Evolutionary conservation across 1,284 basidiomycete genomes (phyloP), one percentile per base, ranked within the genome.

Genomic region (Flammula alnicola): DNA sequence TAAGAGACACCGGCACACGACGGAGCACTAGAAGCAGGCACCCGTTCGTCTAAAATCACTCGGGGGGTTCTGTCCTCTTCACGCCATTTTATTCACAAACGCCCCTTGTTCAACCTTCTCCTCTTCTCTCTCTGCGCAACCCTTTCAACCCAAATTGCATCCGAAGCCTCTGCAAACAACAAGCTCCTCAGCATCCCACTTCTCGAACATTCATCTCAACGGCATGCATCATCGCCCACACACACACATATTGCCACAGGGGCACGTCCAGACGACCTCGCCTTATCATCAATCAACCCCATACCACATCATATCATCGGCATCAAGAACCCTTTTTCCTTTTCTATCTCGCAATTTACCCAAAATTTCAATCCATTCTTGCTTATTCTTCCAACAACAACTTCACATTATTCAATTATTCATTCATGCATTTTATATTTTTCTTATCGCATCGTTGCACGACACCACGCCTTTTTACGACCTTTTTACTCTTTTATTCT

Each of bases 1-100:
- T 81, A 65, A 70, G 52, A 43, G 47, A 20, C 16, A 27, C 14
- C 36, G 14, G 19, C 17, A 30, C 20, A 26, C 22, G 31, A 20
- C 40, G 39, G 51, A 39, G 47, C 29, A 29, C 22, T 49, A 48
- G 50, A 45, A 43, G 30, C 47, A 36, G 42, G 33, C 40, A 41
- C 22, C 27, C 23, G 27, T 43, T 51, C 54, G 47, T 49, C 39
- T 50, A 54, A 53, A 56, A 51, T 37, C 30, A 48, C 44, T 42
- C 40, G 44, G 44, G 44, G 49, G 48, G 43, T 23, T 39, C 40
- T 38, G 36, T 45, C 42, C 38, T 26, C 35, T 39, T 39, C 35
- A 37, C 32, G 30, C 30, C 31, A 32, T 36, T 19, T 55, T 47
- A 37, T 32, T 44, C 41, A 23, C 33, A 54, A 47, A 47, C 43